Evolutionary conservation across 2,329 filamentous ascomycete genomes (phyloP), one percentile per base, ranked within the genome.

Genomic region (Pyrenochaeta sp.): DNA sequence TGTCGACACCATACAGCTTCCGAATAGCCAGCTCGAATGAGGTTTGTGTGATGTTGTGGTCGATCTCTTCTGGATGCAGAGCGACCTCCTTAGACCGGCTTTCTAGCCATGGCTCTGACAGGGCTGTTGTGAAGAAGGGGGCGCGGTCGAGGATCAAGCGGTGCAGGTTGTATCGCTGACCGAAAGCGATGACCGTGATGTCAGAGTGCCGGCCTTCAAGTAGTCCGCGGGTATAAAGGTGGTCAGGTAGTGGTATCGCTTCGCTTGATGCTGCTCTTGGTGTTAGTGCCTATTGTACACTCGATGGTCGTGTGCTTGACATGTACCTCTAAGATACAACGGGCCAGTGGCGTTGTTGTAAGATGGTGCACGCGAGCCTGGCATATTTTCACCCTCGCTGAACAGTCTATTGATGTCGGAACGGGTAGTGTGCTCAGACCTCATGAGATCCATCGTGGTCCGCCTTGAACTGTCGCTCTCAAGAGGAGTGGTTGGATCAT

Each of bases 31-130:
- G 72, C 67, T 86, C 84, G 60, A 86, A 86, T 0, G 83, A 79
- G 3, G 72, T 68, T 62, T 82, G 80, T 1, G 83, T 85, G 53
- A 86, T 86, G 58, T 80, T 84, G 12, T 71, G 64, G 62, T 86
- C 84, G 36, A 86, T 81, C 45, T 85, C 80, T 61, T 85, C 83
- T 0, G 84, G 84, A 51, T 83, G 78, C 7, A 86, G 73, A 0
- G 77, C 80, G 49, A 86, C 82, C 47, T 85, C 83, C 59, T 80
- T 84, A 4, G 81, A 77, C 36, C 77, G 79, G 58, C 83, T 83
- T 65, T 86, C 84, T 9, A 83, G 74, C 84, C 84, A 86, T n/a
- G 83, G 82, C 36, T 82, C 83, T 0, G 82, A 85, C 25, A 86
- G 75, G 13, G 83, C 83, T 13, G 80, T 82, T 2, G 80, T 78